These are phyloP conservation scores for Plantago coronopus DNA, from an alignment of 305 asterid species.

Conservation along the genomic window DNA sequence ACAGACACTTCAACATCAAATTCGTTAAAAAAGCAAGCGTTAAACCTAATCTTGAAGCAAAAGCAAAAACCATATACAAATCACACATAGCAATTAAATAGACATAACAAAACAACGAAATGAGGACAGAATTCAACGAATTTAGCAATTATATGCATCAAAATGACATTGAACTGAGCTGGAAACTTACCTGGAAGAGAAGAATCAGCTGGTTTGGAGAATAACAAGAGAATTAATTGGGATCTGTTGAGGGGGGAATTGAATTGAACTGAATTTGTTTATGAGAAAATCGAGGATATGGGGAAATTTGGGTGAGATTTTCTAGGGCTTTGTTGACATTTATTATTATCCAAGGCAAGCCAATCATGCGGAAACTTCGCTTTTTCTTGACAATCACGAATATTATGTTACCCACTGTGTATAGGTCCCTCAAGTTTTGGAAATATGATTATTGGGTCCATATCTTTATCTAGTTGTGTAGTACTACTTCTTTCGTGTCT, in stretches of 20 bases:
- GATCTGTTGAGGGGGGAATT: too few relatives aligned
- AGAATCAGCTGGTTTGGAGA: neutral
- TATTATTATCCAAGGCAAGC: neutral
- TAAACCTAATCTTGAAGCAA: slow-evolving; percentile 40
- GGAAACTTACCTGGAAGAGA: slow-evolving; percentile 5
- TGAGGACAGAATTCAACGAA: neutral
- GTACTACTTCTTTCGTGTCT: too few relatives aligned
- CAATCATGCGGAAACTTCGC: neutral
- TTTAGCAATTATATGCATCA: too few relatives aligned
- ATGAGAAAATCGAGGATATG: neutral
- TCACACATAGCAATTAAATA: slow-evolving; percentile 1
- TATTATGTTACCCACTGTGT: neutral
- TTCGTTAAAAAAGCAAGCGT: slow-evolving; percentile 33
- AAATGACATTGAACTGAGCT: neutral
- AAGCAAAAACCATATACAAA: slow-evolving; percentile 26
- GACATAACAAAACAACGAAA: neutral
- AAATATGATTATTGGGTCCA: neutral
- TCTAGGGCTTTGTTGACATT: neutral
- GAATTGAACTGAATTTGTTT: neutral
- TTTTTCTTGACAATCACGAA: slow-evolving; percentile 7
- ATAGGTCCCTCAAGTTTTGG: neutral
- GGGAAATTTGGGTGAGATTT: slow-evolving; percentile 8
- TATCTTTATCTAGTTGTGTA: too few relatives aligned
- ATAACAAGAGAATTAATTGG: neutral
- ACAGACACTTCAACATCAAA: slow-evolving; percentile 35